Conservation (phyloP, 2,329 filamentous ascomycete species). For the Phyllosticta citriasiana region DNA sequence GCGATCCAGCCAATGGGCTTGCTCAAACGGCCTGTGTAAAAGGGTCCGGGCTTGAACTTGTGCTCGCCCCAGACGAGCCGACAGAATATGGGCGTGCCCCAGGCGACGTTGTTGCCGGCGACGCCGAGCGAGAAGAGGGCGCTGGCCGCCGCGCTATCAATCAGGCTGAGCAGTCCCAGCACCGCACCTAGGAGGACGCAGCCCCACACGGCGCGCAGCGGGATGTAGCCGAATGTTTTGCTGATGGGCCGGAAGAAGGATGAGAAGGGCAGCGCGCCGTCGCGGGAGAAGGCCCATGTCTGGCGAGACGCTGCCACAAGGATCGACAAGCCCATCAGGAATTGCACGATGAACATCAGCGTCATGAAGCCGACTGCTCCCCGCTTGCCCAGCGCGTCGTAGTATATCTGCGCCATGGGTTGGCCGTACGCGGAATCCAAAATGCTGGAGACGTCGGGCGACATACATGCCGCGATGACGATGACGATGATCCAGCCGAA, state of each 20-base stretch:
- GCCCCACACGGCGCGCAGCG: conserved; percentile 47
- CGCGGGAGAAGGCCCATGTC: conserved; percentile 53
- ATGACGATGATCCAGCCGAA: conserved; percentile 50
- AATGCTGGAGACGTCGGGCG: conserved; percentile 40
- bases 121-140: conserved; percentile 52
- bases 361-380: conserved; percentile 50
- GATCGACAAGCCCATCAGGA: conserved; percentile 51
- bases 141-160: conserved; percentile 46
- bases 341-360: conserved; percentile 51
- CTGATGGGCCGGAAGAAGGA: conserved; percentile 47
- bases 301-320: conserved; percentile 51
- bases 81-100: conserved; percentile 49
- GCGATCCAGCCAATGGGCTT: conserved; percentile 44
- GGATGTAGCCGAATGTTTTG: conserved; percentile 46
- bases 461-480: conserved; percentile 49
- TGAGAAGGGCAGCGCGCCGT: conserved; percentile 52
- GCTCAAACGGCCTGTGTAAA: conserved; percentile 48
- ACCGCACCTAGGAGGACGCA: conserved; percentile 42
- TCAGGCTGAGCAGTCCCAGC: conserved; percentile 49
- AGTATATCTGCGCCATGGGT: conserved; percentile 53
- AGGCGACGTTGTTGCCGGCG: conserved; percentile 52
- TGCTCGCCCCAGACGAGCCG: conserved; percentile 48
- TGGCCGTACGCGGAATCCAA: conserved; percentile 45
- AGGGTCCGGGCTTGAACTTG: conserved; percentile 49
- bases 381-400: conserved; percentile 49